Evolutionary conservation across 805 yeast species (phyloP).

Genomic region (Saccharomycodes ludwigii): DNA sequence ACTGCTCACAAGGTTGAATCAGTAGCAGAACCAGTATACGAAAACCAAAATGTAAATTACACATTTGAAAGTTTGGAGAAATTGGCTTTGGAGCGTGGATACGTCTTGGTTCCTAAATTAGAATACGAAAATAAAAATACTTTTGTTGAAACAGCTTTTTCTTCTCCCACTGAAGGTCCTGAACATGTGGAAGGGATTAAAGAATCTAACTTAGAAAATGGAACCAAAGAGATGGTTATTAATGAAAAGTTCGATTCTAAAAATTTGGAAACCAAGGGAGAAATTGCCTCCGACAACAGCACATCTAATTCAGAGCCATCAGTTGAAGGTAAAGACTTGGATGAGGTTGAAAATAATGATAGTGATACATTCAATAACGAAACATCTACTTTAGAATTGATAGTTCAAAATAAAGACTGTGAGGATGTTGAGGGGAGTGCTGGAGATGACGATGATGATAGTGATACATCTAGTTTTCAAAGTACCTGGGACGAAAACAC

Average conservation of each 20-base stretch:
- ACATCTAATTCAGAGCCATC: constrained; percentile 3
- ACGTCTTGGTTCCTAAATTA: constrained; percentile 7
- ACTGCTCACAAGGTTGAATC: too few species aligned
- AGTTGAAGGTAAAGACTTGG: background rate
- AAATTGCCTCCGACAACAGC: too few species aligned
- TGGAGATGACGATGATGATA: constrained; percentile 9
- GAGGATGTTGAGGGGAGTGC: constrained; percentile 1
- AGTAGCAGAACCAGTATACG: too few species aligned
- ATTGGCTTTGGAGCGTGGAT: constrained; percentile 10
- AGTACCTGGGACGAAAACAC: background rate
- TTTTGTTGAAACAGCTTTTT: too few species aligned
- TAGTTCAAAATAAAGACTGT: background rate
- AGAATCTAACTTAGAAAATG: background rate
- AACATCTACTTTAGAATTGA: background rate
- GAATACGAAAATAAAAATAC: too few species aligned
- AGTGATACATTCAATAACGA: background rate
- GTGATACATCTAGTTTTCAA: background rate
- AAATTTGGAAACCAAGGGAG: constrained; percentile 3
- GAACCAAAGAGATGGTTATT: constrained; percentile 1
- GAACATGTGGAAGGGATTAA: constrained; percentile 1
- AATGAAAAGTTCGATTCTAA: constrained; percentile 5
- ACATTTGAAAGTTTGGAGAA: constrained; percentile 7
- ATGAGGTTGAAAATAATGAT: background rate
- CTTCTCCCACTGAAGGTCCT: too few species aligned
- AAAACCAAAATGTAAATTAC: too few species aligned